Evolutionary conservation across 1,284 basidiomycete species (phyloP).

Genomic region (Dichomitus squalens): DNA sequence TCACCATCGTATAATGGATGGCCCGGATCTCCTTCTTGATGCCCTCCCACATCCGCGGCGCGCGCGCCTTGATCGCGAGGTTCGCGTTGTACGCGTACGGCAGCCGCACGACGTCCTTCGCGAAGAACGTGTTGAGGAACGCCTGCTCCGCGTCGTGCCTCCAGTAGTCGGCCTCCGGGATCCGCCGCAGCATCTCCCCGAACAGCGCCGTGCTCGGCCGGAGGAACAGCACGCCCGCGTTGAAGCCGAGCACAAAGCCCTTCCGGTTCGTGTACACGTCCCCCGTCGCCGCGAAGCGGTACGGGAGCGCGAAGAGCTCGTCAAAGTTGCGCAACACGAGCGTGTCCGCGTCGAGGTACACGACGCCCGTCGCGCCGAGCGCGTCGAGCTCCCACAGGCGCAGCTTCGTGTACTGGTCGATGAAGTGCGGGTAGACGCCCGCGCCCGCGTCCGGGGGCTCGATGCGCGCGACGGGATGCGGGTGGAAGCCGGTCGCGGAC

Average conservation of each 20-base stretch:
- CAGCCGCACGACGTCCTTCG: conserved; percentile 38
- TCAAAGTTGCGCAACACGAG: conserved; percentile 46
- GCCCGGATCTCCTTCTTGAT: conserved; percentile 37
- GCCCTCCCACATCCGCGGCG: conserved; percentile 38
- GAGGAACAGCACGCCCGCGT: conserved; percentile 45
- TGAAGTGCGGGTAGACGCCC: conserved; percentile 39
- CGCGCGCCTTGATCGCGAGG: conserved; percentile 43
- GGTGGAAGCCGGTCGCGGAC: conserved; percentile 42
- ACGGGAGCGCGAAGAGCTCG: conserved; percentile 47
- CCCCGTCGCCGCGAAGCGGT: conserved; percentile 45
- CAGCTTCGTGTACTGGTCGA: conserved; percentile 48
- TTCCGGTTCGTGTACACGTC: conserved; percentile 39
- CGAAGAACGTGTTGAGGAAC: conserved; percentile 49
- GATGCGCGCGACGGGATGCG: conserved; percentile 38
- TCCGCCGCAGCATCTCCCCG: conserved; percentile 35
- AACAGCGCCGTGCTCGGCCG: conserved; percentile 37
- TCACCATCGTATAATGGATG: conserved; percentile 44
- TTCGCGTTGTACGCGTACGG: conserved; percentile 51
- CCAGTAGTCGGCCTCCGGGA: conserved; percentile 36
- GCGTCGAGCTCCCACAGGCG: conserved; percentile 45
- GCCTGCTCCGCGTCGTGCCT: conserved; percentile 43
- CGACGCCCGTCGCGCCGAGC: conserved; percentile 33
- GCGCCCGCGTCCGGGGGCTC: conserved; percentile 39
- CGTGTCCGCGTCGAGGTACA: conserved; percentile 50
- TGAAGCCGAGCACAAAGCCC: conserved; percentile 43